Base-by-base conservation (phyloP, 2,329 filamentous ascomycete species). In the Phoma sp. region DNA sequence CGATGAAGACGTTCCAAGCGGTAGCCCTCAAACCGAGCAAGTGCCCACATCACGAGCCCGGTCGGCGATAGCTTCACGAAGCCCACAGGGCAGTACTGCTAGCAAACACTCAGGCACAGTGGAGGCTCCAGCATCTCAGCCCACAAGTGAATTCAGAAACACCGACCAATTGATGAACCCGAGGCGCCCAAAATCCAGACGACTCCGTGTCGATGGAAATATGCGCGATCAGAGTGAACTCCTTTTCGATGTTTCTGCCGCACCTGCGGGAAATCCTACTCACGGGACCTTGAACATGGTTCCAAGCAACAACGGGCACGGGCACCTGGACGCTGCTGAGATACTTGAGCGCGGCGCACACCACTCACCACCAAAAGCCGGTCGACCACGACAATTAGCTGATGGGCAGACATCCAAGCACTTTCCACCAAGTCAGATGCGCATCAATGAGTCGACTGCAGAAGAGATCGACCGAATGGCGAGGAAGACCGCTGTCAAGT, bases 361-460 rank as follows among this genome's bases (percentile, higher is more conserved):
- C 3, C 30, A 9, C n/a, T 18, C 14, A 3, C 11, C 27, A 1
- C 6, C 7, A 23, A 14, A 4, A 8, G 18, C 7, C n/a, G 11
- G 8, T 11, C 9, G 37, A 2, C 4, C 22, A 33, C 38, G 32
- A 14, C 25, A 23, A 5, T 4, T 24, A 14, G 2, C 3, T 29
- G 45, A 13, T 6, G 7, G 29, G 7, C 33, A 50, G 14, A 60
- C 45, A 13, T 63, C 64, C 22, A 33, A 11, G 8, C 48, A 61
- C 30, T 64, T 67, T 36, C 41, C 52, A 22, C 9, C 30, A 4
- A 23, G 29, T 33, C 45, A 49, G n/a, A 59, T 64, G 41, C 59
- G 57, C 27, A 64, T 69, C 49, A 68, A 67, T 23, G 61, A 67
- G 24, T 69, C 60, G 9, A 66, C 57, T 2, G 39, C 47, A 23